Base-by-base conservation (phyloP, 2,329 filamentous ascomycete genomes). In the Cytospora paraplurivora region DNA sequence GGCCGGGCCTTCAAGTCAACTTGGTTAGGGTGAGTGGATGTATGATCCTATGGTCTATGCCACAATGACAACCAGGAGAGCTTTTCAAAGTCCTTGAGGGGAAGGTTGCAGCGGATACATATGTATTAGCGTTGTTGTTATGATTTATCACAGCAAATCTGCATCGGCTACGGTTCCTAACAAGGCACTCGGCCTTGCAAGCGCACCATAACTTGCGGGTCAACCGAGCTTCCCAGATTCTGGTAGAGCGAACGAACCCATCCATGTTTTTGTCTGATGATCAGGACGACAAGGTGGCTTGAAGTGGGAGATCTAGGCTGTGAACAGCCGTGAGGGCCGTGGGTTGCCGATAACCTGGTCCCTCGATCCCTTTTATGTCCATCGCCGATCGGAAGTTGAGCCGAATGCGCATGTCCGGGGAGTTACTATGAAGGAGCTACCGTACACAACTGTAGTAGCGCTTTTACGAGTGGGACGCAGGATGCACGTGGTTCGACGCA, bases 151-250 rank as follows among this genome's bases (percentile, higher is more conserved):
- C 44, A 47, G 13, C 44, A 19, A 21, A 21, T 19, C n/a, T 47
- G 59, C 59, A 61, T 61, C 59, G 59, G 51, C 33, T 38, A 34
- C 51, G 47, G 51, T 55, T 53, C 59, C 59, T n/a, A 61, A 61
- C 49, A 33, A 37, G 59, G 51, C 38, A 49, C 38, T 37, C 38
- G 53, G 44, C 38, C 33, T 50, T 55, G 51, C 33, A 50, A 35
- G 49, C 49, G 37, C 37, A 47, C 34, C 38, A 41, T 37, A 15
- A 33, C 51, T 35, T 61, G 59, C 38, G 38, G 38, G 2, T 10
- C 33, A 44, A 35, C 32, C 38, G 49, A 15, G 17, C 51, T 19
- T 32, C 33, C 51, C 59, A 13, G 27, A 47, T 8, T 3, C 35
- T 35, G 32, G 32, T 37, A 33, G 34, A 47, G 35, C 6, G 21